Percentiles rank a stretch among this genome's conserved stretches.
Evolutionary conservation across 2,329 filamentous ascomycete species (phyloP).

Genomic region (Botryotinia convoluta): DNA sequence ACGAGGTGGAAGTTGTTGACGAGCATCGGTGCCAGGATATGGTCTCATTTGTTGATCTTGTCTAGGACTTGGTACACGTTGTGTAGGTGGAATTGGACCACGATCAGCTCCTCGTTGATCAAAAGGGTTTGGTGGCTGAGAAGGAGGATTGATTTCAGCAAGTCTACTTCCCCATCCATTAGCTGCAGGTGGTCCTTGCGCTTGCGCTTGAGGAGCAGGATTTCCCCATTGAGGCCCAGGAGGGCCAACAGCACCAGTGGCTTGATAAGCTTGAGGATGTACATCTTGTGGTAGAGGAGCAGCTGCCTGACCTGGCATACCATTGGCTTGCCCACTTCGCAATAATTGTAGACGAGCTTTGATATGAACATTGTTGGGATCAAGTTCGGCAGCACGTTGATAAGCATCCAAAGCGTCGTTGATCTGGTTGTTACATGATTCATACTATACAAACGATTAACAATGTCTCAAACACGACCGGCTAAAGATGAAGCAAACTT

Average conservation of each 20-base stretch:
- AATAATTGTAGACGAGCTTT: constrained; percentile 90
- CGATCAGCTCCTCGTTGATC: constrained; percentile 74
- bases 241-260: constrained; percentile 75
- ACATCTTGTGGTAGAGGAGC: constrained; percentile 94
- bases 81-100: constrained; percentile 65
- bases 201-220: constrained; percentile 64
- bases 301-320: constrained; percentile 66
- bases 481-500: constrained; percentile 45
- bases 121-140: constrained; percentile 77
- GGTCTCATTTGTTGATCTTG: constrained; percentile 66
- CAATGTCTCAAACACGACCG: constrained; percentile 28
- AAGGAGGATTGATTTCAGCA: constrained; percentile 74
- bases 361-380: constrained; percentile 91
- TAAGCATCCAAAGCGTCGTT: constrained; percentile 95
- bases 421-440: constrained; percentile 98
- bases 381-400: constrained; percentile 88
- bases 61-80: constrained; percentile 64
- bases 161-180: constrained; percentile 64
- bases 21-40: constrained; percentile 63
- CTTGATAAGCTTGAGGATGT: constrained; percentile 90
- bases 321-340: constrained; percentile 73
- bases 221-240: constrained; percentile 88
- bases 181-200: constrained; percentile 43
- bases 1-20: constrained; percentile 52
- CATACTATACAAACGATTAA: constrained; percentile 61